These are phyloP conservation scores for Calendula officinalis DNA, from an alignment of 129 eudicot genomes.

Conservation along the genomic window DNA sequence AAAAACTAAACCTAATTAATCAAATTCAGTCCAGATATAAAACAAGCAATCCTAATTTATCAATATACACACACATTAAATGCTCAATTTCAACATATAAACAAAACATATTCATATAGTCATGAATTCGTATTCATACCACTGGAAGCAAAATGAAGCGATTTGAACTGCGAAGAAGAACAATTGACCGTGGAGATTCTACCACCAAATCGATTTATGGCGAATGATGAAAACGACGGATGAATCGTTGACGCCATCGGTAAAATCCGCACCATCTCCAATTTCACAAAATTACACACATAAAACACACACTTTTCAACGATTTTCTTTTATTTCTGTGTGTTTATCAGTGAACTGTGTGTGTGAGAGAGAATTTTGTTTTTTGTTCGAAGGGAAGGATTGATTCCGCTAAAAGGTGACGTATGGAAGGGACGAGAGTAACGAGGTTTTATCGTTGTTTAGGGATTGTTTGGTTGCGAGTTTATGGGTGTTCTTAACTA, in stretches of 20 bases:
- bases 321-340: slow-evolving; percentile 9
- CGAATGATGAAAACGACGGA: slow-evolving; percentile 53
- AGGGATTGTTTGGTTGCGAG: slow-evolving; percentile 20
- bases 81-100: slow-evolving; percentile 1
- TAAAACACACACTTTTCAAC: background rate
- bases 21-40: background rate
- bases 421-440: slow-evolving; percentile 33
- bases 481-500: background rate
- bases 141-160: slow-evolving; percentile 39
- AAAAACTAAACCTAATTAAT: slow-evolving; percentile 11
- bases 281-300: slow-evolving; percentile 33
- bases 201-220: slow-evolving; percentile 33
- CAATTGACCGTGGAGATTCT: slow-evolving; percentile 24
- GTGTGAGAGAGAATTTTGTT: slow-evolving; percentile 14
- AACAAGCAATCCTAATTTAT: slow-evolving; percentile 9
- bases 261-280: slow-evolving; percentile 63
- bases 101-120: background rate
- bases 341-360: slow-evolving; percentile 9
- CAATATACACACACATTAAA: slow-evolving; percentile 11
- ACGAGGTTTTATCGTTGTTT: slow-evolving; percentile 22
- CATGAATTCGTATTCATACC: slow-evolving; percentile 30
- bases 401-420: slow-evolving; percentile 33
- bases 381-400: slow-evolving; percentile 24
- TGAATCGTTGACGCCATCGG: slow-evolving; percentile 81
- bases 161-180: slow-evolving; percentile 38